Conservation (phyloP, 768 basidiomycete species). For the Lactifluus pinguis region DNA sequence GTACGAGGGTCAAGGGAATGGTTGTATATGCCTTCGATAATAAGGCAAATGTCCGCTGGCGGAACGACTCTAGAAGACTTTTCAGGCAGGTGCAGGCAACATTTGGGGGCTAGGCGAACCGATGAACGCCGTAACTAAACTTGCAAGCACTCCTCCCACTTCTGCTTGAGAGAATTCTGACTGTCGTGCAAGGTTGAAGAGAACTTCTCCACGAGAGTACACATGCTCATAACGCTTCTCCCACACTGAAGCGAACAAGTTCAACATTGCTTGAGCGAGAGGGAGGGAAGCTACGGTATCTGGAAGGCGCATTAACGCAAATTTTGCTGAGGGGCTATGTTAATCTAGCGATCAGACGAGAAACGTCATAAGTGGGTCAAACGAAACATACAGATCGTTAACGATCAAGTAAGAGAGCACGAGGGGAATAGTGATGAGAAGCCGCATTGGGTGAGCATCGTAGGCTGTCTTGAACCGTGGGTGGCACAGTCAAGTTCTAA, state of each 20-base stretch:
- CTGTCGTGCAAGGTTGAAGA: slow-evolving; percentile 35
- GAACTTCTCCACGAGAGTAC: slow-evolving; percentile 37
- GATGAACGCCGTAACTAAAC: slow-evolving; percentile 41
- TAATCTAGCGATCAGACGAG: not conserved
- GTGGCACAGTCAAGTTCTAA: not conserved
- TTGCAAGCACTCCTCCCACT: slow-evolving; percentile 36
- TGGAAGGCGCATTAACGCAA: slow-evolving; percentile 48
- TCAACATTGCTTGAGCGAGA: slow-evolving; percentile 37
- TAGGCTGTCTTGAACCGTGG: slow-evolving; percentile 17
- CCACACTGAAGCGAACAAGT: slow-evolving; percentile 41
- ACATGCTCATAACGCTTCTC: slow-evolving; percentile 50
- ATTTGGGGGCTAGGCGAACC: slow-evolving; percentile 28
- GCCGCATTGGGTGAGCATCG: slow-evolving; percentile 21
- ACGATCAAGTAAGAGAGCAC: slow-evolving; percentile 56
- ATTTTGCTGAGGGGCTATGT: slow-evolving; percentile 49
- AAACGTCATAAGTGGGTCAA: not conserved
- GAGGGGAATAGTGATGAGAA: slow-evolving; percentile 50
- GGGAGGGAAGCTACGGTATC: slow-evolving; percentile 35
- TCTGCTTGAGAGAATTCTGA: slow-evolving; percentile 39
- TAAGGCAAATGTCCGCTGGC: slow-evolving; percentile 44
- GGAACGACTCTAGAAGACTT: slow-evolving; percentile 43
- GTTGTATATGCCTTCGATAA: slow-evolving; percentile 59
- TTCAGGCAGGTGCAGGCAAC: not conserved
- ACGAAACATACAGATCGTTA: slow-evolving; percentile 47
- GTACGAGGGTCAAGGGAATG: slow-evolving; percentile 44